Evolutionary conservation across 768 basidiomycete species (phyloP).

Genomic region (Gymnopilus dilepis): DNA sequence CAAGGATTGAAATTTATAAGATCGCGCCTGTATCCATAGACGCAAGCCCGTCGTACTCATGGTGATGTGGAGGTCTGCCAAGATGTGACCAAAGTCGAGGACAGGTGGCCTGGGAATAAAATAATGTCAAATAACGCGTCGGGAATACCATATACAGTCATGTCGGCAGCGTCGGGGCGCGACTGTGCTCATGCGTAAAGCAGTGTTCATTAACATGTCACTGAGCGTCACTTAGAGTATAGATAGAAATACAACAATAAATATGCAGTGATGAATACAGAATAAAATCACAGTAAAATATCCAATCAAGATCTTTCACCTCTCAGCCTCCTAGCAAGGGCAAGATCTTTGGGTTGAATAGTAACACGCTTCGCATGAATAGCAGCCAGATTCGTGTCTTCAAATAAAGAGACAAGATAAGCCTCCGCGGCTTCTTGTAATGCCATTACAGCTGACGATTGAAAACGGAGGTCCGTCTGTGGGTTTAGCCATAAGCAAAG

Average conservation of each 20-base stretch:
- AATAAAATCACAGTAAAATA: conserved; percentile 14
- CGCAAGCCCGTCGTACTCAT: conserved; percentile 29
- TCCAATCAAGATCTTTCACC: conserved; percentile 40
- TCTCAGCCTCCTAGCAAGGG: conserved; percentile 46
- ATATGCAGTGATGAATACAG: conserved; percentile 9
- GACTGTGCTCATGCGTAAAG: too few species aligned
- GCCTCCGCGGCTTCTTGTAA: conserved; percentile 72
- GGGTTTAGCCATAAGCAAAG: not conserved
- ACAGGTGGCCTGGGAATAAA: conserved; percentile 11
- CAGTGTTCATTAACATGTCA: too few species aligned
- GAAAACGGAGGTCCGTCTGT: conserved; percentile 78
- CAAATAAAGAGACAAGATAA: conserved; percentile 76
- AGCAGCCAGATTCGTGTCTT: conserved; percentile 69
- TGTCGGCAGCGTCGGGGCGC: too few species aligned
- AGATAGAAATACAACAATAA: conserved; percentile 22
- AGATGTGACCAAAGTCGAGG: too few species aligned
- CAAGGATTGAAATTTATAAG: conserved; percentile 4
- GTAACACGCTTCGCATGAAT: conserved; percentile 66
- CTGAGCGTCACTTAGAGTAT: conserved; percentile 14
- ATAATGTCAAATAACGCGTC: conserved; percentile 32
- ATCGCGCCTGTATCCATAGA: conserved; percentile 23
- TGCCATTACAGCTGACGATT: conserved; percentile 72
- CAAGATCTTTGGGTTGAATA: conserved; percentile 69
- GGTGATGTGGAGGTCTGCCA: conserved; percentile 9
- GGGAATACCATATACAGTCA: not conserved